Evolutionary conservation across 1,284 basidiomycete genomes (phyloP), one percentile per base, ranked within the genome.

Genomic region (Ceratobasidium sp.): DNA sequence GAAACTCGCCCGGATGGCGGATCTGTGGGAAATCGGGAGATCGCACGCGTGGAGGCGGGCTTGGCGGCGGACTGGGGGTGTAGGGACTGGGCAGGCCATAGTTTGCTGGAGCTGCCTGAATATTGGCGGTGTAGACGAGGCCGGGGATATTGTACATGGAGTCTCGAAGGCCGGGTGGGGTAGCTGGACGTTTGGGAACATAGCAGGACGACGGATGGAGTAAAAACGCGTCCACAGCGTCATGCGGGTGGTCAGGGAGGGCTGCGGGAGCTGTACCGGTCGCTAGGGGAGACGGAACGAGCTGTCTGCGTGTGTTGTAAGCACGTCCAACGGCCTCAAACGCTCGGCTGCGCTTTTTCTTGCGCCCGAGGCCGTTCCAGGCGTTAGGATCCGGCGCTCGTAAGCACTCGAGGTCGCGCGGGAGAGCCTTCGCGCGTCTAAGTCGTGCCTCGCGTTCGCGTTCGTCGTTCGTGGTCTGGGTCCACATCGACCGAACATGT

Each of bases 271-370:
- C 1, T 33, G 33, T 33, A 3, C 13, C 10, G 10, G 46, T 13
- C 46, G 9, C 46, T 5, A 10, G 13, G 3, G 46, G 6, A 49
- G 46, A 3, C 18, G 18, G 2, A 20, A 20, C 2, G 7, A 49
- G 46, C 12, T 40, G 44, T 20, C 28, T 20, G 2, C 64, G 42
- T 44, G 64, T 67, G 9, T 3, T 49, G 64, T 49, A 67, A 10
- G 64, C 64, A 9, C 53, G n/a, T 9, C 53, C 53, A 9, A 26
- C 42, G 64, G 64, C 40, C 42, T 67, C 64, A 33, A 67, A 67
- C 0, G n/a, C 44, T 3, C 44, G 12, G 20, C 44, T 49, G 18
- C 23, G 64, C 46, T 18, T n/a, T 23, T 64, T 64, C 10, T 15
- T 33, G 4, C 39, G 26, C 58, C 58, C 58, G 28, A 61, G 58